Conservation (phyloP, 2,329 filamentous ascomycete genomes). For the Botrytis cinerea region DNA sequence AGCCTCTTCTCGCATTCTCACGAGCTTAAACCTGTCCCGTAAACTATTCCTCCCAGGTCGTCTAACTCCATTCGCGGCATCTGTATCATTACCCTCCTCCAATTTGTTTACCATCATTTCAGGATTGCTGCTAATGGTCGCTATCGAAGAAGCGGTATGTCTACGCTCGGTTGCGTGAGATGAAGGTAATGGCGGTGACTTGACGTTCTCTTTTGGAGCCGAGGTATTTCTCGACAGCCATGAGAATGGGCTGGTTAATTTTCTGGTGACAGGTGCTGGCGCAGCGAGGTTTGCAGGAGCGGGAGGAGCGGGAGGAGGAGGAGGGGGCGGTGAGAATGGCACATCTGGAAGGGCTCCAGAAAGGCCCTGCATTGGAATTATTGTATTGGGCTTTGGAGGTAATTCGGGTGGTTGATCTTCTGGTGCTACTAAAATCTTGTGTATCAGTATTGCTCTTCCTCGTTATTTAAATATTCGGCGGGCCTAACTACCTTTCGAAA, state of each 20-base stretch:
- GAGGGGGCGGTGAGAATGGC: slow-evolving; percentile 66
- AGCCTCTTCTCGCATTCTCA: slow-evolving; percentile 74
- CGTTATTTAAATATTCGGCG: background rate
- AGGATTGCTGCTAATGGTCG: slow-evolving; percentile 76
- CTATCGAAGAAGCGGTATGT: slow-evolving; percentile 78
- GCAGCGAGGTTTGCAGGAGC: slow-evolving; percentile 31
- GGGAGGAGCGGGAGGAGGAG: slow-evolving; percentile 29
- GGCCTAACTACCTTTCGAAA: slow-evolving; percentile 20
- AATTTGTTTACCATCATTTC: slow-evolving; percentile 76
- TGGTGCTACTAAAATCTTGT: slow-evolving; percentile 30
- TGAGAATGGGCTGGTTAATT: slow-evolving; percentile 84
- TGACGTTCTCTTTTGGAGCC: slow-evolving; percentile 54
- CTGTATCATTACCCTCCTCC: slow-evolving; percentile 74
- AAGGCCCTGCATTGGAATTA: slow-evolving; percentile 63
- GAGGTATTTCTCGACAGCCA: slow-evolving; percentile 74
- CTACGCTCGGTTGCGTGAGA: slow-evolving; percentile 52
- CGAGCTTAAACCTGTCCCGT: slow-evolving; percentile 75
- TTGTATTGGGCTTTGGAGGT: slow-evolving; percentile 39
- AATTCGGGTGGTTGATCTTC: slow-evolving; percentile 29
- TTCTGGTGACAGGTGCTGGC: slow-evolving; percentile 52
- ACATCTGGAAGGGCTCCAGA: slow-evolving; percentile 71
- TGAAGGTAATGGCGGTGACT: slow-evolving; percentile 53
- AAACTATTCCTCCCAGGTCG: slow-evolving; percentile 62
- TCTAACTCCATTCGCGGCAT: slow-evolving; percentile 50
- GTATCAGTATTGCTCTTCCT: slow-evolving; percentile 8